Percentiles rank a stretch among this genome's conserved stretches.
Conservation (phyloP, 495 filamentous ascomycete species). For the Cercophora sp. region DNA sequence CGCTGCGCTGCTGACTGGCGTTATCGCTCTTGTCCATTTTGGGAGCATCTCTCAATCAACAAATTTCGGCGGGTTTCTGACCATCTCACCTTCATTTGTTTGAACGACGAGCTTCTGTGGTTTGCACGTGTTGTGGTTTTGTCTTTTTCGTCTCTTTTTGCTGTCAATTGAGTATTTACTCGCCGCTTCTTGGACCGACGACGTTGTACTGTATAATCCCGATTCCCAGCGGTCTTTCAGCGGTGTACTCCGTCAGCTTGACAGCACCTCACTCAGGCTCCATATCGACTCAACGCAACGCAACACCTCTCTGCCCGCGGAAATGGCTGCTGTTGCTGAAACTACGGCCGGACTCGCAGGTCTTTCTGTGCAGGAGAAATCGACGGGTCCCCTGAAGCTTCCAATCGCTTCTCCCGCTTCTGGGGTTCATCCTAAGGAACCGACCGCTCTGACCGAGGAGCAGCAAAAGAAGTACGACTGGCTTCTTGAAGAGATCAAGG, state of each 20-base stretch:
- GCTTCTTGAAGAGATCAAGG: slow-evolving; percentile 61
- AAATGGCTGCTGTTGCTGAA: slow-evolving; percentile 28
- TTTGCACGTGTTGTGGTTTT: neutral
- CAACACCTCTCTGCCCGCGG: neutral
- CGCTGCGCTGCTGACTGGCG: too few relatives aligned
- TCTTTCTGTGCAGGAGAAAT: slow-evolving; percentile 39
- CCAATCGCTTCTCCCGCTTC: slow-evolving; percentile 65
- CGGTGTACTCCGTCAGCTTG: neutral
- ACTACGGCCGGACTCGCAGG: slow-evolving; percentile 17
- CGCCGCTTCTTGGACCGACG: neutral
- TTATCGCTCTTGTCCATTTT: too few relatives aligned
- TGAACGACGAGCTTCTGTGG: neutral
- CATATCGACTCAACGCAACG: too few relatives aligned
- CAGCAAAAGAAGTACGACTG: slow-evolving; percentile 78
- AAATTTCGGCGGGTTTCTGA: neutral
- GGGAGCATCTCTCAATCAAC: too few relatives aligned
- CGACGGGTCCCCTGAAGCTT: slow-evolving; percentile 52
- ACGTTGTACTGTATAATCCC: neutral
- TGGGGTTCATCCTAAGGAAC: slow-evolving; percentile 48
- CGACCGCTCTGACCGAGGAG: slow-evolving; percentile 60
- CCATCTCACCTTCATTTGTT: neutral
- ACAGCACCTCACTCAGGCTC: too few relatives aligned
- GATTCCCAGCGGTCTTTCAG: neutral
- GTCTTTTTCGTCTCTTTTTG: neutral
- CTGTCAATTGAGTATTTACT: neutral